Conservation (phyloP, 1,284 basidiomycete genomes). For the Ceratobasidium sp. region DNA sequence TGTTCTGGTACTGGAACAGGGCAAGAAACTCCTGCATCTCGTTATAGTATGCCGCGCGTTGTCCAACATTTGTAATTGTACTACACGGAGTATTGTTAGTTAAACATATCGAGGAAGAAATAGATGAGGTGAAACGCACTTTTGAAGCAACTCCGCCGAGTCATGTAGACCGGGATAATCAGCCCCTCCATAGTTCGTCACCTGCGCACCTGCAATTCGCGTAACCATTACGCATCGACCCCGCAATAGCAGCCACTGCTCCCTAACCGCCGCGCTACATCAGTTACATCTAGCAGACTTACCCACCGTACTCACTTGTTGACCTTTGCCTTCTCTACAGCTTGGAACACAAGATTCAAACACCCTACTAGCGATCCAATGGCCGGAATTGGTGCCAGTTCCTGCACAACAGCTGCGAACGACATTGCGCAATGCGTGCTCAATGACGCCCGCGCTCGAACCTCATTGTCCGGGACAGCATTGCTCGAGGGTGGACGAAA, state of each 20-base stretch:
- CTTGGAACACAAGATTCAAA: constrained; percentile 10
- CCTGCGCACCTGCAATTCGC: constrained; percentile 21
- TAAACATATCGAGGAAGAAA: not conserved
- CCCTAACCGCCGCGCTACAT: too few species aligned
- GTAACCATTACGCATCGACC: constrained; percentile 36
- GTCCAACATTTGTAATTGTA: not conserved
- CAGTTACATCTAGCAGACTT: not conserved
- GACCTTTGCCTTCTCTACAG: constrained; percentile 12
- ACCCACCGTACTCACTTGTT: constrained; percentile 1
- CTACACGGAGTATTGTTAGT: not conserved
- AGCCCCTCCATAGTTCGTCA: constrained; percentile 11
- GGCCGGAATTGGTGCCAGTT: constrained; percentile 25
- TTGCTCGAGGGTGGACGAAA: not conserved
- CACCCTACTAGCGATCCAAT: constrained; percentile 14
- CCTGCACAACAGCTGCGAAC: not conserved
- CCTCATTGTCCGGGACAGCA: constrained; percentile 14
- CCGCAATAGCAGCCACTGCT: constrained; percentile 17
- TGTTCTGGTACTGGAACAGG: constrained; percentile 1
- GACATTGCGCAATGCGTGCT: constrained; percentile 21
- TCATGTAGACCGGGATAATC: constrained; percentile 9
- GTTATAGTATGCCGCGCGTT: constrained; percentile 9
- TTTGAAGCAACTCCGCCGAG: not conserved
- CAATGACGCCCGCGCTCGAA: not conserved
- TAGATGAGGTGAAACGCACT: not conserved
- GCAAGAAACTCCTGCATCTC: not conserved